Percentiles rank a stretch among this genome's conserved stretches.
These are phyloP conservation scores for Saitozyma podzolica DNA, from an alignment of 768 basidiomycete species.

Conservation along the genomic window DNA sequence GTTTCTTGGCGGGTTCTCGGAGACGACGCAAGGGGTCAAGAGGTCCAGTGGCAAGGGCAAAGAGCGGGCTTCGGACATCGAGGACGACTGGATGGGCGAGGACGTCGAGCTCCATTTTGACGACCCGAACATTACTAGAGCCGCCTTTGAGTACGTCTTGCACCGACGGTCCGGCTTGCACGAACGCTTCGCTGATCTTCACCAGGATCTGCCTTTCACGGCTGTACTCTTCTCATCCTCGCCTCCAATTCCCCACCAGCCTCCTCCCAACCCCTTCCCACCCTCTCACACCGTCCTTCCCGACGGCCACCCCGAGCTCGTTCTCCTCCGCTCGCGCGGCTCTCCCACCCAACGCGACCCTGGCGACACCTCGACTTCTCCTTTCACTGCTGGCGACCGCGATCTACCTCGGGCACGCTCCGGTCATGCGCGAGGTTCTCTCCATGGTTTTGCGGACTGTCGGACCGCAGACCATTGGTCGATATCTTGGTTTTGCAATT, in stretches of 20 bases:
- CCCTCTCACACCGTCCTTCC: slow-evolving; percentile 63
- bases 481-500: slow-evolving; percentile 78
- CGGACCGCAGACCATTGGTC: slow-evolving; percentile 72
- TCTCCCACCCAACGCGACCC: slow-evolving; percentile 56
- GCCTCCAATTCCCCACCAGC: slow-evolving; percentile 65
- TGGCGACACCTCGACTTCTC: slow-evolving; percentile 75
- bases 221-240: slow-evolving; percentile 82
- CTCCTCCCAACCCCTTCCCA: slow-evolving; percentile 66
- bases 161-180: not conserved
- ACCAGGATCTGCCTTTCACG: slow-evolving; percentile 77
- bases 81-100: slow-evolving; percentile 50
- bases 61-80: slow-evolving; percentile 14
- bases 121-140: slow-evolving; percentile 82
- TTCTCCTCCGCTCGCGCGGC: slow-evolving; percentile 33
- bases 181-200: not conserved
- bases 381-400: slow-evolving; percentile 83
- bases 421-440: slow-evolving; percentile 73
- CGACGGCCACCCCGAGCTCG: slow-evolving; percentile 54
- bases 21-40: slow-evolving; percentile 18
- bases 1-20: slow-evolving; percentile 62
- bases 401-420: slow-evolving; percentile 78
- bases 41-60: slow-evolving; percentile 20
- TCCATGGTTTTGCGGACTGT: slow-evolving; percentile 69
- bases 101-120: slow-evolving; percentile 73
- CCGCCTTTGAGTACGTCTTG: slow-evolving; percentile 80